Evolutionary conservation across 805 yeast genomes (phyloP).

Genomic region (Kazachstania bromeliacearum): DNA sequence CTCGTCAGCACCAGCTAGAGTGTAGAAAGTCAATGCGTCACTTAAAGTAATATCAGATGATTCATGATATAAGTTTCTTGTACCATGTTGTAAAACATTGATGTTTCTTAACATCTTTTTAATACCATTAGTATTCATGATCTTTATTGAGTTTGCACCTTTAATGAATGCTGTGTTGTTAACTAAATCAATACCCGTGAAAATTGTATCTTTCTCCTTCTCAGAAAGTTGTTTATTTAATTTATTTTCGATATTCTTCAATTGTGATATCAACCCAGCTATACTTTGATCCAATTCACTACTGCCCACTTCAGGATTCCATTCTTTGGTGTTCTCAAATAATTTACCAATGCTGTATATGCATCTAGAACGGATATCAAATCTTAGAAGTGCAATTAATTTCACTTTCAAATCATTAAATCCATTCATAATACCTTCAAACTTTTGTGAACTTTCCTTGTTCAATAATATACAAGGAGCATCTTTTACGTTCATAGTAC

Average conservation of each 20-base stretch:
- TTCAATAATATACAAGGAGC: conserved; percentile 17
- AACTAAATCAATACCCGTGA: conserved; percentile 21
- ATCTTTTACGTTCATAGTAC: conserved; percentile 8
- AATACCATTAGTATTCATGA: conserved; percentile 24
- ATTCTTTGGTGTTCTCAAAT: conserved; percentile 17
- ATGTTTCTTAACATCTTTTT: conserved; percentile 26
- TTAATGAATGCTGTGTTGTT: conserved; percentile 17
- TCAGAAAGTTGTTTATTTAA: conserved; percentile 16
- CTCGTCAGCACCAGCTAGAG: conserved; percentile 19
- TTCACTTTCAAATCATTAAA: conserved; percentile 14
- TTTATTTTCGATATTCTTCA: conserved; percentile 22
- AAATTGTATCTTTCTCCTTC: conserved; percentile 14
- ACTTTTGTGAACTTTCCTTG: conserved; percentile 11
- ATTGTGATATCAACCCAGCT: conserved; percentile 20
- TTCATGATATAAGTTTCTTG: conserved; percentile 18
- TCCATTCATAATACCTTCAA: conserved; percentile 13
- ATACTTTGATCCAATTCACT: conserved; percentile 24
- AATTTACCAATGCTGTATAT: conserved; percentile 22
- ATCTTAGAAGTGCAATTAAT: conserved; percentile 20
- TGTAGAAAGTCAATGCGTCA: conserved; percentile 17
- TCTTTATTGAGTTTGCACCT: conserved; percentile 20
- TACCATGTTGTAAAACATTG: conserved; percentile 24
- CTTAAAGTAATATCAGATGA: conserved; percentile 18
- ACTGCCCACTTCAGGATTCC: conserved; percentile 27
- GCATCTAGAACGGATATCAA: conserved; percentile 24